A percentile compares a stretch with the other conserved stretches of the same genome.
Conservation (phyloP, 805 yeast genomes). For the Priceomyces medius region DNA sequence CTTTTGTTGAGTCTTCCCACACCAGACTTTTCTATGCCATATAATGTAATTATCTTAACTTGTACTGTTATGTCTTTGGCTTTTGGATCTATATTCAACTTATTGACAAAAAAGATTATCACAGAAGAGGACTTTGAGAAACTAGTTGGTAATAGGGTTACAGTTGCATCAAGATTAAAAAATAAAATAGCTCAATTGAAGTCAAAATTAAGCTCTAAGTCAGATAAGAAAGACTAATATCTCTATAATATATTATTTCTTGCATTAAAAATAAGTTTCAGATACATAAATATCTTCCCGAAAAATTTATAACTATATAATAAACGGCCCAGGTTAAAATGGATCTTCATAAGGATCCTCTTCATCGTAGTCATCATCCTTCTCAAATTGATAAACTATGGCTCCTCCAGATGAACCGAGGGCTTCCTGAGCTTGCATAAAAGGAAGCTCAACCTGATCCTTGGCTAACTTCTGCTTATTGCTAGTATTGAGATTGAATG, state of each 20-base stretch:
- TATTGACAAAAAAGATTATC: conserved; percentile 69
- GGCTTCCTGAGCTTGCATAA: conserved; percentile 77
- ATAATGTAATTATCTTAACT: conserved; percentile 90
- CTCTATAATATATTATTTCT: background rate
- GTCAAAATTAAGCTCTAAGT: background rate
- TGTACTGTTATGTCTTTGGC: conserved; percentile 91
- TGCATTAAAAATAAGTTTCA: background rate
- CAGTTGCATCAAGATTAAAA: conserved; percentile 11
- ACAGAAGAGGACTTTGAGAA: conserved; percentile 61
- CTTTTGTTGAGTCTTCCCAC: conserved; percentile 84
- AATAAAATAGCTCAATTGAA: conserved; percentile 5
- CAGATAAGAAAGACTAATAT: background rate
- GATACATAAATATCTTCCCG: background rate
- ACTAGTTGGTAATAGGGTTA: conserved; percentile 16
- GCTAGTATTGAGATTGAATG: conserved; percentile 79
- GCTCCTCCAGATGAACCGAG: conserved; percentile 75
- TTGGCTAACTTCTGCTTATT: conserved; percentile 72
- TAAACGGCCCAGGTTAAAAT: conserved; percentile 41
- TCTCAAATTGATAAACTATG: conserved; percentile 90
- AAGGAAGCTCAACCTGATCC: conserved; percentile 90
- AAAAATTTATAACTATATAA: background rate
- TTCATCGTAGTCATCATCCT: conserved; percentile 97
- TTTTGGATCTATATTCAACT: conserved; percentile 82
- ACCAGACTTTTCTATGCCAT: conserved; percentile 98
- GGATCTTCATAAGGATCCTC: conserved; percentile 99